Conservation (phyloP, 257 asterid species). For the Haberlea rhodopensis region DNA sequence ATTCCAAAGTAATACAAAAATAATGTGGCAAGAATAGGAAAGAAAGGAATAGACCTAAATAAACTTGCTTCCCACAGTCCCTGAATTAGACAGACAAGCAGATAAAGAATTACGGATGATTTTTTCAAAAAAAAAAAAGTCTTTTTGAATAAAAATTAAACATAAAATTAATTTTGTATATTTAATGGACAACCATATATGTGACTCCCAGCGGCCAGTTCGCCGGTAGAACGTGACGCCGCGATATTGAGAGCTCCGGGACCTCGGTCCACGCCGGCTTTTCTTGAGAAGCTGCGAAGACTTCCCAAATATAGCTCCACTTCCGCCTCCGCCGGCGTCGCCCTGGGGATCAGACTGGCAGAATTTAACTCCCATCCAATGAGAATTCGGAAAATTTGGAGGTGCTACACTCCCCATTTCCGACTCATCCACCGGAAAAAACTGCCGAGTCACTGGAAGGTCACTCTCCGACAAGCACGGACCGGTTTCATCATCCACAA, state of each 20-base stretch:
- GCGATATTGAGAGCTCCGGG: slow-evolving; percentile 78
- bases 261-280: slow-evolving; percentile 81
- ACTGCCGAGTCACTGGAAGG: slow-evolving; percentile 76
- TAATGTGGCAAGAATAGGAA: neutral
- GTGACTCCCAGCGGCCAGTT: slow-evolving; percentile 90
- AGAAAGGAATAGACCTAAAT: slow-evolving; percentile 54
- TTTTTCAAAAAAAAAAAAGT: neutral
- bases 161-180: no score
- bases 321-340: slow-evolving; percentile 24
- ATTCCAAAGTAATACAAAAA: neutral
- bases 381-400: slow-evolving; percentile 64
- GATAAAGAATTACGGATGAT: neutral
- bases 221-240: slow-evolving; percentile 84
- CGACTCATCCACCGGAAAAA: slow-evolving; percentile 73
- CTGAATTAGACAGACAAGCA: slow-evolving; percentile 38
- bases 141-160: no score
- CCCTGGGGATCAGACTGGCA: slow-evolving; percentile 52
- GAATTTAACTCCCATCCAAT: slow-evolving; percentile 91
- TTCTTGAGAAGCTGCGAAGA: slow-evolving; percentile 55
- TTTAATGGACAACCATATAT: slow-evolving; percentile 49
- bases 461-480: slow-evolving; percentile 32
- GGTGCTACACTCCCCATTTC: slow-evolving; percentile 21
- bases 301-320: slow-evolving; percentile 17
- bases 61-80: slow-evolving; percentile 99
- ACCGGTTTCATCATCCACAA: slow-evolving; percentile 38